phyloP scores from a whole-genome alignment of 495 filamentous ascomycete species.

The Penicillium silybi region DNA sequence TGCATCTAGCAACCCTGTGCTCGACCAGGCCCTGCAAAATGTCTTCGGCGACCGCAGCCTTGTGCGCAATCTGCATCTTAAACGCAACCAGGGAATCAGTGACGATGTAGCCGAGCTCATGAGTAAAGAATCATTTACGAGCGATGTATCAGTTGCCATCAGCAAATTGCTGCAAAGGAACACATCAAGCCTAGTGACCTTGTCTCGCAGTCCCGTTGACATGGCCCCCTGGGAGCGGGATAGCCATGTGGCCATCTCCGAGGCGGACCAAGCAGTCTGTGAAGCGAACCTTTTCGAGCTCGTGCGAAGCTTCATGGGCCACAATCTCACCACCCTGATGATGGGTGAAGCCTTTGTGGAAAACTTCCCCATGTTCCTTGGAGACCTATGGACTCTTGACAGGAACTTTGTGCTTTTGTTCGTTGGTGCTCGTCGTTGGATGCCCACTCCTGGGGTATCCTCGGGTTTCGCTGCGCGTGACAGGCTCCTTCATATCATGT shows the following conservation, averaged over 20 bases:
- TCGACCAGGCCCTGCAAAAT: conserved; percentile 40
- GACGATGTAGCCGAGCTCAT: conserved; percentile 36
- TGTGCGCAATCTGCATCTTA: conserved; percentile 29
- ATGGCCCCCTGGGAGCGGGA: conserved; percentile 58
- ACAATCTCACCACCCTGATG: conserved; percentile 46
- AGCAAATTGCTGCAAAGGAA: conserved; percentile 36
- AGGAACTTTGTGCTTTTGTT: conserved; percentile 49
- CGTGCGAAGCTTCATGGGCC: conserved; percentile 51
- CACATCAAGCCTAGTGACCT: conserved; percentile 52
- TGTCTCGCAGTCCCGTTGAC: conserved; percentile 56
- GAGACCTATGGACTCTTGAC: conserved; percentile 55
- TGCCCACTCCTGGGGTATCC: conserved; percentile 47
- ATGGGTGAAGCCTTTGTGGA: conserved; percentile 54
- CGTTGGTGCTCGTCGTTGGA: conserved; percentile 49
- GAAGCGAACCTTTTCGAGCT: conserved; percentile 52
- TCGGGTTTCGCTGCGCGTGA: conserved; percentile 50
- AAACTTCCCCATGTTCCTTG: conserved; percentile 47
- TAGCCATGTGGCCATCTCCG: conserved; percentile 32
- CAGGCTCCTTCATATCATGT: conserved; percentile 44
- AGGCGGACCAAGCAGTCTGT: conserved; percentile 33
- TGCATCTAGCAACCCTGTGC: conserved; percentile 28
- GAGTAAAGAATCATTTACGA: conserved; percentile 41
- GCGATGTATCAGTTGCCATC: conserved; percentile 32
- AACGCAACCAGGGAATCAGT: conserved; percentile 30
- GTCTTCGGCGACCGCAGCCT: conserved; percentile 47